Evolutionary conservation across 441 rosid species (phyloP), one percentile per base, ranked within the genome.

Genomic region (Pelargonium fulgidum): DNA sequence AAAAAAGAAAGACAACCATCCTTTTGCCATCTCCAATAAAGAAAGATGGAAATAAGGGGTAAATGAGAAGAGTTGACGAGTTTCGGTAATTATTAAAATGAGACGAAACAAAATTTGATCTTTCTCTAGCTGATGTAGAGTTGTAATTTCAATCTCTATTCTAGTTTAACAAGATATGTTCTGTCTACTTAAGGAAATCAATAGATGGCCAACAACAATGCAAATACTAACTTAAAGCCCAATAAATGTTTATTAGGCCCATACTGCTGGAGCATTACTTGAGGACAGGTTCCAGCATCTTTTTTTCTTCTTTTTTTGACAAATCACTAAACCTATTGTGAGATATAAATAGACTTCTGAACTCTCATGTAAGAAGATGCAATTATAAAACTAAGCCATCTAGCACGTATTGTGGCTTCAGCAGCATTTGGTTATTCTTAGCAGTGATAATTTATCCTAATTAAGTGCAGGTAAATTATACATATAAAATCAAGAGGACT

Each of bases 401-500:
- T n/a, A n/a, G n/a, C n/a, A n/a, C n/a, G n/a, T n/a, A n/a, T n/a
- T n/a, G n/a, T n/a, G n/a, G n/a, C n/a, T 48, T 48, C 13, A 10
- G 11, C 11, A 12, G 11, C 54, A 48, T 48, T 48, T 3, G 4
- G 14, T 48, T 48, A 11, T 48, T 11, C 54, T 48, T 9, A 4
- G 54, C 54, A 10, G 11, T 9, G n/a, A 48, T 48, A 48, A 11
- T 12, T 3, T 14, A 4, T 52, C 59, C n/a, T 5, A 52, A 52
- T 8, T 1, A 52, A 52, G 17, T 52, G 59, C 17, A 52, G 36
- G 36, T 26, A 63, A 54, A 45, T 14, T 1, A 42, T 48, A 48
- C 54, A 48, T 10, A 11, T 48, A 3, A 71, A 44, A 61, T 65
- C 42, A 33, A 50, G n/a, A n/a, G n/a, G 72, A 92, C 99, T 90